A percentile compares a stretch with the other conserved stretches of the same genome.
Conservation (phyloP, 2,329 filamentous ascomycete genomes). For the Acrocalymma vagum region DNA sequence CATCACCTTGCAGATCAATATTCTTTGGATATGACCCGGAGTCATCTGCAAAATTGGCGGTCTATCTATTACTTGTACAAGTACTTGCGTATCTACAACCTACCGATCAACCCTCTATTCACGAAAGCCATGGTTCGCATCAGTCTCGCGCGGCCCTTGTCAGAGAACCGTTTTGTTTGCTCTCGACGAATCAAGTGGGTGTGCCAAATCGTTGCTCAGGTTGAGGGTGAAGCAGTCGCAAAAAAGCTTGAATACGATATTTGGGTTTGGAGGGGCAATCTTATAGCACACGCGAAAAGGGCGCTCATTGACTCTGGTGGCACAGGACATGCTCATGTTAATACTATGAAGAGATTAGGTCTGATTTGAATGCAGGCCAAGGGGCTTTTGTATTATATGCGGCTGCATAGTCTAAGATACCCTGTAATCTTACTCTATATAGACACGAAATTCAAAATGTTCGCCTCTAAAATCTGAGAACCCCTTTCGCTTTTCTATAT, state of each 20-base stretch:
- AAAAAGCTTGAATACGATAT: conserved; percentile 36
- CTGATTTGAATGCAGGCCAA: conserved; percentile 23
- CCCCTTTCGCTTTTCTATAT: too few relatives aligned
- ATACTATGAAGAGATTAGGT: conserved; percentile 37
- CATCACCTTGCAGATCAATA: conserved; percentile 45
- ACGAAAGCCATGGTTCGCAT: conserved; percentile 35
- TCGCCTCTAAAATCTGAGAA: too few relatives aligned
- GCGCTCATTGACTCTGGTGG: conserved; percentile 25
- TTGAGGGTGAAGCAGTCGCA: conserved; percentile 38
- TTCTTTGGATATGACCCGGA: conserved; percentile 32
- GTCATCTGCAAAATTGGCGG: conserved; percentile 29
- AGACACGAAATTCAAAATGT: too few relatives aligned
- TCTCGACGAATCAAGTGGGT: conserved; percentile 38
- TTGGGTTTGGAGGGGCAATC: conserved; percentile 35
- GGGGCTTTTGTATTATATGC: background rate
- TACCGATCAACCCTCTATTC: conserved; percentile 38
- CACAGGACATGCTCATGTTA: conserved; percentile 31
- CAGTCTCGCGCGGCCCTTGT: conserved; percentile 33
- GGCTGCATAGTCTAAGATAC: background rate
- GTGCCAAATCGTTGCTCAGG: conserved; percentile 33
- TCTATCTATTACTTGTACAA: conserved; percentile 36
- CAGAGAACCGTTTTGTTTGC: conserved; percentile 38
- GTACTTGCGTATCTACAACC: conserved; percentile 27
- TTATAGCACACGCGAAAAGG: conserved; percentile 34
- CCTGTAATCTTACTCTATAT: too few relatives aligned